Conservation (phyloP, 345 rosid genomes). For the Diplotaxis tenuifolia region DNA sequence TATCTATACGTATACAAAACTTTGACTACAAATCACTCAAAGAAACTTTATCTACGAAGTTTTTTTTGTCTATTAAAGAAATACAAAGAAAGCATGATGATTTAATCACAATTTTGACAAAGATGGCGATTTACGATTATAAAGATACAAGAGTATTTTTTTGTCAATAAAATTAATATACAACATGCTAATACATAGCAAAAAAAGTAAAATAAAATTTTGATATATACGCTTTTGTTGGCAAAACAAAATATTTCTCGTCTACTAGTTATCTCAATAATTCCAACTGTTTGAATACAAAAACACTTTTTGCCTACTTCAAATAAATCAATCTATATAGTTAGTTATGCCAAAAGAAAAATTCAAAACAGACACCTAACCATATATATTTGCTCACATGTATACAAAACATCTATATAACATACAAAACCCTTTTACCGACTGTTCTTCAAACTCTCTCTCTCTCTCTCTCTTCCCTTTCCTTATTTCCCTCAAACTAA, state of each 20-base stretch:
- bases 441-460: conserved; percentile 16
- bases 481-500: conserved; percentile 22
- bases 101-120: not conserved
- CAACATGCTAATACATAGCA: too few species aligned
- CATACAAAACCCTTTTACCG: conserved; percentile 25
- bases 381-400: not conserved
- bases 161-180: too few species aligned
- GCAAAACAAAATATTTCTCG: too few species aligned
- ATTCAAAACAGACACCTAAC: not conserved
- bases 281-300: not conserved
- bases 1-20: too few species aligned
- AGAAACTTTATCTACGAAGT: conserved; percentile 3
- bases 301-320: not conserved
- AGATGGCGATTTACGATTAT: not conserved
- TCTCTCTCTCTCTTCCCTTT: conserved; percentile 3
- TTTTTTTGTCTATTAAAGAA: too few species aligned
- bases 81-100: not conserved
- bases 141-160: not conserved
- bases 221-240: too few species aligned
- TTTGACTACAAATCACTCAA: not conserved
- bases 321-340: not conserved
- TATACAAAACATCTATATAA: not conserved
- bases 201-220: too few species aligned
- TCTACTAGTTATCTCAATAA: too few species aligned
- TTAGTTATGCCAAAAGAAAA: not conserved